A percentile compares a stretch with the other conserved stretches of the same genome.
Conservation (phyloP, 2,329 filamentous ascomycete species). For the Colletotrichum shisoi region DNA sequence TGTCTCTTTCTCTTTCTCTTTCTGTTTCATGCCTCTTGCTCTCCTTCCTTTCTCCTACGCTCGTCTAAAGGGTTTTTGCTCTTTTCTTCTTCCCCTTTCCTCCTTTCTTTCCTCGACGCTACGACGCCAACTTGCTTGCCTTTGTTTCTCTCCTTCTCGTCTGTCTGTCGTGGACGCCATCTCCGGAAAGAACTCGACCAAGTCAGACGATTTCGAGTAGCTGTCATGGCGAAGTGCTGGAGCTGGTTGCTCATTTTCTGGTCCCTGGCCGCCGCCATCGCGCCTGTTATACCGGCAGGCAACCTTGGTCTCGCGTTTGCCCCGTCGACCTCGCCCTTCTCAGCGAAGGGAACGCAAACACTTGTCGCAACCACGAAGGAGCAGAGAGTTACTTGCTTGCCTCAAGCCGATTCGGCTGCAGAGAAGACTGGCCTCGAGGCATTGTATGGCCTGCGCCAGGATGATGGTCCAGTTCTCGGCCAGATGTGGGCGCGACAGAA, state of each 20-base stretch:
- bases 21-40: background rate
- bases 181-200: background rate
- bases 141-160: background rate
- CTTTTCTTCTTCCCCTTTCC: background rate
- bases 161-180: background rate
- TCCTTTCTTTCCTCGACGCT: background rate
- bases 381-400: too few species aligned
- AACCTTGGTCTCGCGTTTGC: background rate
- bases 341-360: background rate
- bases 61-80: background rate
- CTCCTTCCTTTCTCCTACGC: background rate
- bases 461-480: slow-evolving; percentile 14
- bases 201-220: background rate
- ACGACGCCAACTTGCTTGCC: background rate
- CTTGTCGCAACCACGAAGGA: background rate
- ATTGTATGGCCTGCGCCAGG: background rate
- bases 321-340: background rate
- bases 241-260: slow-evolving; percentile 1
- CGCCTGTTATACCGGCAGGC: background rate
- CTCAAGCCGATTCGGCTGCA: background rate
- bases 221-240: slow-evolving; percentile 10
- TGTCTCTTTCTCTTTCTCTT: background rate
- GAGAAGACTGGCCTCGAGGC: background rate
- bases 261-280: background rate
- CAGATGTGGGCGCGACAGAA: slow-evolving; percentile 13